phyloP scores from a whole-genome alignment of 2,329 filamentous ascomycete genomes.

The Cordyceps cicadae region DNA sequence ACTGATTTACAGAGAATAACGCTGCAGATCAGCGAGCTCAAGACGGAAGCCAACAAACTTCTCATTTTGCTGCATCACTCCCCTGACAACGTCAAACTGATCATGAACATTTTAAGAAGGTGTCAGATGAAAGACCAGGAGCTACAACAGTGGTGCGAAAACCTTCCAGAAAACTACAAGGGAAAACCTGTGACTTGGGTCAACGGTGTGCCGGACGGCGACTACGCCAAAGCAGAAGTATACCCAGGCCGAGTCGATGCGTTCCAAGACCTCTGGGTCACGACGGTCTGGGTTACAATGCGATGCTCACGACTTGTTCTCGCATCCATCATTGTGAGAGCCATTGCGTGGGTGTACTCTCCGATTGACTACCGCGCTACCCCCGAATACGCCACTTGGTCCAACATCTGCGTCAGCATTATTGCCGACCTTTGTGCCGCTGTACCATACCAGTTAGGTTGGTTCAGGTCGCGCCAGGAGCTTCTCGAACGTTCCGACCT shows the following conservation, averaged over 20 bases:
- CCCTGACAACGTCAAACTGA: slow-evolving; percentile 40
- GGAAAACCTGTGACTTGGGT: slow-evolving; percentile 49
- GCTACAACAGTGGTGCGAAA: slow-evolving; percentile 41
- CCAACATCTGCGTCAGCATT: slow-evolving; percentile 40
- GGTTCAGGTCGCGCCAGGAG: slow-evolving; percentile 41
- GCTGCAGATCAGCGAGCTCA: slow-evolving; percentile 47
- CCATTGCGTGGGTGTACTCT: slow-evolving; percentile 51
- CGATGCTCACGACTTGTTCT: slow-evolving; percentile 47
- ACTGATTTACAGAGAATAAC: slow-evolving; percentile 42
- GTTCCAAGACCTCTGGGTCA: slow-evolving; percentile 51
- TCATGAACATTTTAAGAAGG: slow-evolving; percentile 43
- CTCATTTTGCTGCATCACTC: slow-evolving; percentile 39
- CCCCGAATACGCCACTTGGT: slow-evolving; percentile 50
- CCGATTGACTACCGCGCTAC: slow-evolving; percentile 56
- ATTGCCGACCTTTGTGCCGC: slow-evolving; percentile 53
- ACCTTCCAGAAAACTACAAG: slow-evolving; percentile 42
- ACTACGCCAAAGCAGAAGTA: slow-evolving; percentile 46
- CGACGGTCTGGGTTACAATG: slow-evolving; percentile 49
- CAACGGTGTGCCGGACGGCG: slow-evolving; percentile 41
- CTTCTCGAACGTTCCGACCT: slow-evolving; percentile 32
- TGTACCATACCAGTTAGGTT: slow-evolving; percentile 54
- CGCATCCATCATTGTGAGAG: slow-evolving; percentile 47
- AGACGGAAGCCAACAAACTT: slow-evolving; percentile 42
- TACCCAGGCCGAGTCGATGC: slow-evolving; percentile 54
- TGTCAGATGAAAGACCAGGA: slow-evolving; percentile 46